These are phyloP conservation scores for Macrophomina phaseolina DNA, from an alignment of 2,329 filamentous ascomycete species.

Conservation along the genomic window DNA sequence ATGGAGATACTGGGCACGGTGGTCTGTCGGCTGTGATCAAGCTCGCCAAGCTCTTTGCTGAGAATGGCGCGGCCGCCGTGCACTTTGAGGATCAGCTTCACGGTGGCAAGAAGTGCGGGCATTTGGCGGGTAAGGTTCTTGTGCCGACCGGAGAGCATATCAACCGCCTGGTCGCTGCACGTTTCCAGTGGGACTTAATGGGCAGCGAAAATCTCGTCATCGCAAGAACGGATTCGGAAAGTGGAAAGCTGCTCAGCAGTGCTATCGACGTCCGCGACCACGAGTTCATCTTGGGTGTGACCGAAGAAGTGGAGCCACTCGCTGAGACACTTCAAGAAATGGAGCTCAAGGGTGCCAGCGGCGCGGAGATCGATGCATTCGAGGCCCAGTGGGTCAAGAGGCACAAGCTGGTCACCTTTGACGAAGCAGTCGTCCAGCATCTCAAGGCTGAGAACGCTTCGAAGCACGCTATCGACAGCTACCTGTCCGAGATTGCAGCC, in stretches of 20 bases:
- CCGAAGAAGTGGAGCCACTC: conserved; percentile 78
- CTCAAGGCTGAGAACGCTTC: conserved; percentile 70
- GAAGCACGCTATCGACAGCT: conserved; percentile 69
- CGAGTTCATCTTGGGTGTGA: conserved; percentile 91
- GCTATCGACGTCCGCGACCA: conserved; percentile 94
- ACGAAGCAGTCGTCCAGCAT: conserved; percentile 84
- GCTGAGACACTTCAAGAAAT: conserved; percentile 89
- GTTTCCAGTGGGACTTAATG: conserved; percentile 99
- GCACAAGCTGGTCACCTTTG: conserved; percentile 85
- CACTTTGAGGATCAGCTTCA: conserved; percentile 99
- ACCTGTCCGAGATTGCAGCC: conserved; percentile 65
- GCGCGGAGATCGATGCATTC: conserved; percentile 81
- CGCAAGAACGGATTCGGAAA: conserved; percentile 94
- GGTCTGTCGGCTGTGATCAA: conserved; percentile 93
- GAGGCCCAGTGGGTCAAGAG: conserved; percentile 88
- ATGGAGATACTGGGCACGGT: conserved; percentile 92
- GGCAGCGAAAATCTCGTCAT: conserved; percentile 93
- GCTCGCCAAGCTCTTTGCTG: conserved; percentile 94
- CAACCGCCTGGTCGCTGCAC: conserved; percentile 86
- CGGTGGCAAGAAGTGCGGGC: conserved; percentile 97
- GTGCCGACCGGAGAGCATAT: conserved; percentile 95
- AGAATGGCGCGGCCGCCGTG: conserved; percentile 93
- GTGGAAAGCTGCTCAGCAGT: conserved; percentile 85
- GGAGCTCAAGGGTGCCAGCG: conserved; percentile 79
- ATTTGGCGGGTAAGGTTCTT: conserved; percentile 93